Percentiles rank a stretch among this genome's conserved stretches.
Conservation (phyloP, 2,329 filamentous ascomycete genomes). For the Apiospora rasikravindrae region DNA sequence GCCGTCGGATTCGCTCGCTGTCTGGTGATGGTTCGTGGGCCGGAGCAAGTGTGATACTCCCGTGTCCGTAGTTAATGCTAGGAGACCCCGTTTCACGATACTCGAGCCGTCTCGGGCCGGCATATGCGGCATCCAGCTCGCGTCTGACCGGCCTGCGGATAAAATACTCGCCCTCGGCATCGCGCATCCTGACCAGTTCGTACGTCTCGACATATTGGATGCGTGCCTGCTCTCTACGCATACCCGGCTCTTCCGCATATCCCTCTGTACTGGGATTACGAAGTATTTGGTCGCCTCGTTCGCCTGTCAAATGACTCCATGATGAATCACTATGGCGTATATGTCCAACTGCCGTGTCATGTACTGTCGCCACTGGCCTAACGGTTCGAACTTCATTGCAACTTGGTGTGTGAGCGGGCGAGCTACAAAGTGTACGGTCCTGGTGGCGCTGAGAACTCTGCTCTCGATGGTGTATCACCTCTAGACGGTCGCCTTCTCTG, state of each 20-base stretch:
- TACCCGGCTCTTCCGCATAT: not conserved
- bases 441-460: slow-evolving; percentile 35
- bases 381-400: not conserved
- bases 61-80: not conserved
- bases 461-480: slow-evolving; percentile 37
- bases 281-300: not conserved
- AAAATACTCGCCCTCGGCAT: slow-evolving; percentile 52
- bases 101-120: not conserved
- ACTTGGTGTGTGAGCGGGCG: not conserved
- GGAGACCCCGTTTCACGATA: not conserved
- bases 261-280: too few species aligned
- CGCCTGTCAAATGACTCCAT: not conserved
- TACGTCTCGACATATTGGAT: slow-evolving; percentile 41
- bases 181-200: slow-evolving; percentile 53
- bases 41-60: not conserved
- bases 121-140: slow-evolving; percentile 34
- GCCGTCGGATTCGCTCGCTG: not conserved
- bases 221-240: not conserved
- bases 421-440: too few species aligned
- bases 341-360: not conserved
- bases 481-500: slow-evolving; percentile 33
- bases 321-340: not conserved
- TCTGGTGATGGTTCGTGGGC: slow-evolving; percentile 18
- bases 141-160: slow-evolving; percentile 45
- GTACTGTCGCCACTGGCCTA: not conserved